Percentiles rank a stretch among this genome's conserved stretches.
phyloP scores from a whole-genome alignment of 2,329 filamentous ascomycete genomes.

The Fusarium pseudocircinatum region DNA sequence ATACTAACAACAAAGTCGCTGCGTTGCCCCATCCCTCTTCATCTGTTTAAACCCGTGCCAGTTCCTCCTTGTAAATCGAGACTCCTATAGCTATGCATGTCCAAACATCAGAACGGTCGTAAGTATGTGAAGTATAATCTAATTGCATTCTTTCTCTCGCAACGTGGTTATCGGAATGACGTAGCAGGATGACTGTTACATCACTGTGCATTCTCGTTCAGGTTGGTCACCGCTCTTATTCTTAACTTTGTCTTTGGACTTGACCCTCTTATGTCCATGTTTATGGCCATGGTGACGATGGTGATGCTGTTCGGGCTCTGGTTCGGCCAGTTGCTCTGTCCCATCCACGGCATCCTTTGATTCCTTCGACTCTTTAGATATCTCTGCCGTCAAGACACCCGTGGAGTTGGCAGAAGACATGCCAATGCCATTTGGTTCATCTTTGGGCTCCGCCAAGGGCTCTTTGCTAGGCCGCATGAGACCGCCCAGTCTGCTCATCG shows the following conservation, averaged over 20 bases:
- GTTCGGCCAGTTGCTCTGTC: conserved; percentile 38
- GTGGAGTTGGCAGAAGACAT: conserved; percentile 42
- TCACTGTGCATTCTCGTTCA: conserved; percentile 60
- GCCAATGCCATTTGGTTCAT: conserved; percentile 40
- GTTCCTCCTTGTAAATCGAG: conserved; percentile 8
- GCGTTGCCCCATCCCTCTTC: neutral
- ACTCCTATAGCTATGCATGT: conserved; percentile 29
- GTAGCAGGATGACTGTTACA: conserved; percentile 47
- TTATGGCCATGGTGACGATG: conserved; percentile 44
- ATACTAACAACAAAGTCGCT: conserved; percentile 2
- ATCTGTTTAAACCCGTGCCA: neutral
- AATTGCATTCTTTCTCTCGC: neutral
- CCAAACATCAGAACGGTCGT: conserved; percentile 12
- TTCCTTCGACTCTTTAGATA: conserved; percentile 30
- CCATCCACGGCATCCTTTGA: conserved; percentile 22
- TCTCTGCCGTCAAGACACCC: conserved; percentile 39
- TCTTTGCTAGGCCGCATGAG: conserved; percentile 64
- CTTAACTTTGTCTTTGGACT: conserved; percentile 53
- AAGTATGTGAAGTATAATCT: neutral
- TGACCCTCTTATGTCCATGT: conserved; percentile 49
- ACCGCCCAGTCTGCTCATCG: conserved; percentile 64
- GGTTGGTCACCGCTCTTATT: conserved; percentile 50
- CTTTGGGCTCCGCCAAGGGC: conserved; percentile 36
- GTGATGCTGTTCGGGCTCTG: conserved; percentile 32
- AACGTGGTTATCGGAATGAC: neutral